Percentiles rank a stretch among this genome's conserved stretches.
These are phyloP conservation scores for Eimeria brunetti DNA, from an alignment of 169 alveolate genomes.

Conservation along the genomic window DNA sequence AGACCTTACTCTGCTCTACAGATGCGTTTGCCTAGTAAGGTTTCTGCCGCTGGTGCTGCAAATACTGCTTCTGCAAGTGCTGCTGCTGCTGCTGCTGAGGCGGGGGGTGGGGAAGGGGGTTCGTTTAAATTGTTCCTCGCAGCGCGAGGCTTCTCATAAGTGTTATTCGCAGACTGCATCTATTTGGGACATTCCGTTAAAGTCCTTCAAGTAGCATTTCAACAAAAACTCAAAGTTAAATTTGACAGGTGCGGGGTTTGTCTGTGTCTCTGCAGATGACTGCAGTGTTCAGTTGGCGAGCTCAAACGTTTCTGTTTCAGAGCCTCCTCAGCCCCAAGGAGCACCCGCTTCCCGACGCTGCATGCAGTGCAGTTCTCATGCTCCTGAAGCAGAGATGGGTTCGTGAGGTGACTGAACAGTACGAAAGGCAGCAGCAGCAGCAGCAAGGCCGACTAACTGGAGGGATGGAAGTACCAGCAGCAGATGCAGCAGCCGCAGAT, in stretches of 20 bases:
- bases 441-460: constrained; percentile 4
- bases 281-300: constrained; percentile 14
- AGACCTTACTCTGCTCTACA: constrained; percentile 15
- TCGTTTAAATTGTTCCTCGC: background rate
- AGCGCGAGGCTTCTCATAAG: background rate
- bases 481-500: background rate
- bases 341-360: constrained; percentile 32
- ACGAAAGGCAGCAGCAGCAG: background rate
- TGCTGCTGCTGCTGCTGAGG: constrained; percentile 17
- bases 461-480: background rate
- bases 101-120: background rate
- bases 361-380: constrained; percentile 42
- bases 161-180: background rate
- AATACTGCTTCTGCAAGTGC: background rate
- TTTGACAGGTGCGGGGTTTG: background rate
- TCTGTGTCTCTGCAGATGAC: constrained; percentile 1
- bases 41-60: constrained; percentile 20
- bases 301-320: constrained; percentile 19
- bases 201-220: background rate
- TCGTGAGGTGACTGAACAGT: background rate
- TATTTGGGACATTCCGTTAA: background rate
- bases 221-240: background rate
- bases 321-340: constrained; percentile 23
- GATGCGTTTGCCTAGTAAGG: constrained; percentile 7
- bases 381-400: constrained; percentile 37